Base-by-base conservation (phyloP, 805 yeast genomes). In the Jamesozyma gamospora region DNA sequence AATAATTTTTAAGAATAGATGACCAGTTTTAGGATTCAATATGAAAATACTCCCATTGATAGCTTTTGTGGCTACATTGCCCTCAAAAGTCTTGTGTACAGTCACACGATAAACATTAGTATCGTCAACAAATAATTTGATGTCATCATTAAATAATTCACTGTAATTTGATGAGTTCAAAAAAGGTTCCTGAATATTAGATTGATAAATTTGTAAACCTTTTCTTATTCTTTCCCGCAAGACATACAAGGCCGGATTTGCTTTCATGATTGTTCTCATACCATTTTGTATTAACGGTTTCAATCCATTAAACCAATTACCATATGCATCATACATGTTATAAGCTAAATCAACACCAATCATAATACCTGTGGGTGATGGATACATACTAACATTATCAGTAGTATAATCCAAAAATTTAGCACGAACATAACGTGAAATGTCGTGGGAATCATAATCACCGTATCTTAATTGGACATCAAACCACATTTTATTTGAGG, bases 381-480 rank as follows among this genome's bases (percentile, higher is more conserved):
- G 97, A 56, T 92, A 92, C 40, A 79, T 69, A 51, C 90, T 81
- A 4, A 82, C 69, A 46, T 77, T 81, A 58, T 92, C 98, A 1
- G 85, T 74, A 2, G 96, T 90, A 53, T 92, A 92, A 53, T 92
- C 98, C 53, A 92, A 65, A 58, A 79, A 92, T 57, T 92, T 92
- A 6, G 96, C 88, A 40, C 96, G 69, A 1, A 95, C 83, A 56
- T 92, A 92, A 48, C 96, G 75, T 0, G 95, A 82, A 36, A 92
- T 87, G 58, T 92, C 97, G 57, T 92, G 98, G 4, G 96, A 85
- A 60, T 92, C 99, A 60, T 85, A 92, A 59, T 92, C 99, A 50
- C 99, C 98, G 56, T 90, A 92, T 40, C 97, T 69, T 41, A 92
- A 65, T 60, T 92, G 99, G 17, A 92, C 83, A 66, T 92, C 99